Evolutionary conservation across 2,329 filamentous ascomycete species (phyloP).

Genomic region (Xylaria multiplex): DNA sequence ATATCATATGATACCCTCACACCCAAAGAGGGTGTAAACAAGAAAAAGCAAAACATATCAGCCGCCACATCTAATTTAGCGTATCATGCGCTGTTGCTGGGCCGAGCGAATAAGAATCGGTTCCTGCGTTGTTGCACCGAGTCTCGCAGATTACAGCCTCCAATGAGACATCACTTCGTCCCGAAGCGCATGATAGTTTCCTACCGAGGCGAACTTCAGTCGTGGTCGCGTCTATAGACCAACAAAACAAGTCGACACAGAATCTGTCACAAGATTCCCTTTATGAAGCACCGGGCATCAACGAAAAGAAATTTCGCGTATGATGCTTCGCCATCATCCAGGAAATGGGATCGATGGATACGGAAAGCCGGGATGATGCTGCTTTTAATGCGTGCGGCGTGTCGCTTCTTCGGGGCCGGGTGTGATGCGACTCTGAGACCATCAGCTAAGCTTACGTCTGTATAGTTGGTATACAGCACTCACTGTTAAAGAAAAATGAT

Average conservation of each 20-base stretch:
- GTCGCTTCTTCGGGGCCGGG: conserved; percentile 13
- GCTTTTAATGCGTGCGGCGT: not conserved
- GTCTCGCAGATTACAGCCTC: conserved; percentile 4
- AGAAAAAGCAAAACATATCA: conserved; percentile 25
- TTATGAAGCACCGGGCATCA: not conserved
- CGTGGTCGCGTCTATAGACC: not conserved
- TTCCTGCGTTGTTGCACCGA: not conserved
- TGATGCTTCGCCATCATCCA: not conserved
- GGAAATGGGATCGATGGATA: not conserved
- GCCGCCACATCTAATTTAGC: conserved; percentile 29
- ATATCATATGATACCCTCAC: conserved; percentile 13
- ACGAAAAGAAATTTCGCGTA: not conserved
- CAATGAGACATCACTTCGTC: conserved; percentile 13
- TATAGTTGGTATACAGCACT: conserved; percentile 1
- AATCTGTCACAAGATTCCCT: not conserved
- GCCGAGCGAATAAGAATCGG: conserved; percentile 26
- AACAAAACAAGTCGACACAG: not conserved
- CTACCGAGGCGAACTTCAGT: not conserved
- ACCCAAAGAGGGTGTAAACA: not conserved
- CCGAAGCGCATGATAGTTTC: not conserved
- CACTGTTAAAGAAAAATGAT: not conserved
- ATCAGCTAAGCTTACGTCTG: conserved; percentile 6
- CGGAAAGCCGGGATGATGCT: not conserved
- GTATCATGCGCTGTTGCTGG: conserved; percentile 9
- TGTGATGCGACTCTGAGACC: conserved; percentile 8